Percentiles rank a stretch among this genome's conserved stretches.
These are phyloP conservation scores for Mucuna pruriens DNA, from an alignment of 306 rosid species.

Conservation along the genomic window DNA sequence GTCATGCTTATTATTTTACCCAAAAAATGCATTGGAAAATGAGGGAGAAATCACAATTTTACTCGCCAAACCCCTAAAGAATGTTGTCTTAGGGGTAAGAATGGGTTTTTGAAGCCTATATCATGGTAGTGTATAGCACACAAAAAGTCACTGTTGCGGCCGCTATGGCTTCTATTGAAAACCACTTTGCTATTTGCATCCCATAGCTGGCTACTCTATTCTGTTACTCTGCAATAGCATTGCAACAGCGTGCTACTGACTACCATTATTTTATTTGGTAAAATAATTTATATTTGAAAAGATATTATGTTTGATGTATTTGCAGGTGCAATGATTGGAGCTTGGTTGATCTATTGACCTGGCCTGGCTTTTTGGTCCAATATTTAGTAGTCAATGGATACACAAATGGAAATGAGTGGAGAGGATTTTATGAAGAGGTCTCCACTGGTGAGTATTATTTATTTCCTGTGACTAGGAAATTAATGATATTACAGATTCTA, in stretches of 20 bases:
- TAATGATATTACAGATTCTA: slow-evolving; percentile 75
- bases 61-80: background rate
- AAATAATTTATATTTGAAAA: background rate
- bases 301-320: slow-evolving; percentile 16
- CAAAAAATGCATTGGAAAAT: too few relatives aligned
- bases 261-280: slow-evolving; percentile 1
- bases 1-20: too few relatives aligned
- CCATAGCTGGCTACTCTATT: background rate
- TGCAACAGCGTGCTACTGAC: background rate
- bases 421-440: slow-evolving; percentile 68
- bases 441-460: slow-evolving; percentile 71
- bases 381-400: slow-evolving; percentile 75
- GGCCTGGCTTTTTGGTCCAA: slow-evolving; percentile 79
- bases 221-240: background rate
- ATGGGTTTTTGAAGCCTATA: background rate
- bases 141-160: background rate
- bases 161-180: background rate
- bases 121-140: background rate
- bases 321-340: slow-evolving; percentile 83
- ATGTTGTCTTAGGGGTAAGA: background rate
- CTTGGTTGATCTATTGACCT: slow-evolving; percentile 85
- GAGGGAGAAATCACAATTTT: too few relatives aligned
- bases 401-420: slow-evolving; percentile 68
- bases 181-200: background rate
- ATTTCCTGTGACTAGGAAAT: slow-evolving; percentile 71